Conservation (phyloP, 495 filamentous ascomycete species). For the Geopyxis carbonaria region DNA sequence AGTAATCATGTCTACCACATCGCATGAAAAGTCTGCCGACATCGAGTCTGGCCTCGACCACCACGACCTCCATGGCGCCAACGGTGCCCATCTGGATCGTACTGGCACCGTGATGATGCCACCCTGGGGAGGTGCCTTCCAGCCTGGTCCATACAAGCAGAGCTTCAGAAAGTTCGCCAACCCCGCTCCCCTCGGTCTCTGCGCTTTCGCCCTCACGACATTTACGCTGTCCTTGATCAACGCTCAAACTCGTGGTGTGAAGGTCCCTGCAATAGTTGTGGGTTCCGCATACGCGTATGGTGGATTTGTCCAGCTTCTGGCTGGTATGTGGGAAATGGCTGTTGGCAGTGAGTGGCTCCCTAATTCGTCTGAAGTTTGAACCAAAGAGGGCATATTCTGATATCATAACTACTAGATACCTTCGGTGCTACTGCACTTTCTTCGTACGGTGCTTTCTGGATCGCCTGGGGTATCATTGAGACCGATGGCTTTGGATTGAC, state of each 20-base stretch:
- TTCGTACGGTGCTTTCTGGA: constrained; percentile 96
- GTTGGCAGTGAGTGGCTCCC: constrained; percentile 45
- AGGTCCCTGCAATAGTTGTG: constrained; percentile 48
- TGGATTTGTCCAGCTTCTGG: constrained; percentile 78
- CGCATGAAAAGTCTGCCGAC: constrained; percentile 5
- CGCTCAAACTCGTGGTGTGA: constrained; percentile 44
- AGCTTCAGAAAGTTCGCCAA: constrained; percentile 75
- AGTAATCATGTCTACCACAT: no score
- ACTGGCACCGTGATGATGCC: constrained; percentile 41
- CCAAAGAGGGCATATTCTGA: background rate
- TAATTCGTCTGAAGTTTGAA: no score
- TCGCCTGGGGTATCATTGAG: constrained; percentile 73
- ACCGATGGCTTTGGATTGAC: constrained; percentile 49
- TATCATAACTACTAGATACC: constrained; percentile 38
- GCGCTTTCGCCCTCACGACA: constrained; percentile 87
- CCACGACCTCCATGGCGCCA: constrained; percentile 8
- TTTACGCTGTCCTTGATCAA: constrained; percentile 85
- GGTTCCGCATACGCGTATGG: constrained; percentile 61
- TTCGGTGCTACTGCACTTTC: constrained; percentile 95
- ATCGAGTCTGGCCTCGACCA: constrained; percentile 1
- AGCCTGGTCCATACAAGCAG: constrained; percentile 75
- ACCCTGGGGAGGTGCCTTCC: constrained; percentile 90
- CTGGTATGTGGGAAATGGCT: constrained; percentile 99
- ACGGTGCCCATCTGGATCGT: constrained; percentile 39
- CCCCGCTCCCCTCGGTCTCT: constrained; percentile 69